phyloP scores from a whole-genome alignment of 768 basidiomycete species.

The Crassisporium funariophilum region DNA sequence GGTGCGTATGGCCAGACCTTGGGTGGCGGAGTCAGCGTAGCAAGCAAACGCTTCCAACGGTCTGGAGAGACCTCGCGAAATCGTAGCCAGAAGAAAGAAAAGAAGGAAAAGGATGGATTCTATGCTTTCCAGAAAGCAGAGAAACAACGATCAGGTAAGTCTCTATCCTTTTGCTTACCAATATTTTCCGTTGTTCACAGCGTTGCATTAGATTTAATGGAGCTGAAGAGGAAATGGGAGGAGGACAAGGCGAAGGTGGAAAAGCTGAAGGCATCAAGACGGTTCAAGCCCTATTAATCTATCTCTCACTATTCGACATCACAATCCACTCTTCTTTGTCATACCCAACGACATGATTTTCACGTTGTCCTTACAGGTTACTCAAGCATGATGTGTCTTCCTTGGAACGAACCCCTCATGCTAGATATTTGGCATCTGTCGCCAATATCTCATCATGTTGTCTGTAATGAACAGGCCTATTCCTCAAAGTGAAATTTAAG shows the following conservation, averaged over 20 bases:
- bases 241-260: slow-evolving; percentile 86
- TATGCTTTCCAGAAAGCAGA: slow-evolving; percentile 92
- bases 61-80: slow-evolving; percentile 50
- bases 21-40: slow-evolving; percentile 72
- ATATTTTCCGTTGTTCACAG: slow-evolving; percentile 1
- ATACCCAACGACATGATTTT: too few species aligned
- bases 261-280: slow-evolving; percentile 73
- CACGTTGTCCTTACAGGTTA: too few species aligned
- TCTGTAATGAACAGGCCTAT: too few species aligned
- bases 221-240: slow-evolving; percentile 80
- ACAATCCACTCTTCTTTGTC: too few species aligned
- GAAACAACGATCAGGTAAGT: slow-evolving; percentile 79
- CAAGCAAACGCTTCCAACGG: slow-evolving; percentile 69
- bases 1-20: slow-evolving; percentile 88
- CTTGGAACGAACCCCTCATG: too few species aligned
- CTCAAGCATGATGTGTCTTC: too few species aligned
- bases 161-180: slow-evolving; percentile 8
- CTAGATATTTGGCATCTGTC: too few species aligned
- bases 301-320: background rate
- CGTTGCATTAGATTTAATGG: slow-evolving; percentile 60
- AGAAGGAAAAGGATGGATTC: slow-evolving; percentile 74
- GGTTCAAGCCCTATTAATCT: slow-evolving; percentile 85
- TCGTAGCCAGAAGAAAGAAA: slow-evolving; percentile 53
- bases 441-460: too few species aligned
- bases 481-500: too few species aligned